phyloP scores from a whole-genome alignment of 2,329 filamentous ascomycete genomes.

The Epichloe amarillans region DNA sequence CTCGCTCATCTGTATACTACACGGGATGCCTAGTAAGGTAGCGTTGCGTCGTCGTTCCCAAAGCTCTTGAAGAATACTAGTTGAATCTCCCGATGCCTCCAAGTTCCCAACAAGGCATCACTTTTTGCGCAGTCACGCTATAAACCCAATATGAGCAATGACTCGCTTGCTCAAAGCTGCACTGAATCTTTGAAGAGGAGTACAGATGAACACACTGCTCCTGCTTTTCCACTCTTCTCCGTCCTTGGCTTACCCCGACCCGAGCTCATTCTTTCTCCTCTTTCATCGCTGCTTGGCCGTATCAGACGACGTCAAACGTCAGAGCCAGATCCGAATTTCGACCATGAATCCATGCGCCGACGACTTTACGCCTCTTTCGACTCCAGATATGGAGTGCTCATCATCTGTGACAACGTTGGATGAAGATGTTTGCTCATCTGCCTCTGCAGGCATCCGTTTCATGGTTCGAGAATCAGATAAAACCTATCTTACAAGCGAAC shows the following conservation, averaged over 20 bases:
- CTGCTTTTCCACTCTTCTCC: not conserved
- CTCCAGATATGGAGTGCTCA: not conserved
- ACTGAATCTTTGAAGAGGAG: not conserved
- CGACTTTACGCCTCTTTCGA: conserved; percentile 3
- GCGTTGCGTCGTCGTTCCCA: not conserved
- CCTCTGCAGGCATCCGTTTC: not conserved
- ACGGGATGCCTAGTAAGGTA: not conserved
- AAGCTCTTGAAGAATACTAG: not conserved
- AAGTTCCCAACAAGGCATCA: not conserved
- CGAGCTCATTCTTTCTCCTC: not conserved
- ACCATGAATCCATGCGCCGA: conserved; percentile 6
- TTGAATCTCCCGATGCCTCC: not conserved
- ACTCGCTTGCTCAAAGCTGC: not conserved
- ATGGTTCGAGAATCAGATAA: not conserved
- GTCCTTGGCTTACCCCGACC: not conserved
- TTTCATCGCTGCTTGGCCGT: not conserved
- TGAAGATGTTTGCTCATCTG: not conserved
- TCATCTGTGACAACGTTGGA: conserved; percentile 1
- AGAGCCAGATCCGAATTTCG: not conserved
- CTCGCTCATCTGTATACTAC: not conserved
- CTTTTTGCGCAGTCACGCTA: not conserved
- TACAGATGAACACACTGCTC: not conserved
- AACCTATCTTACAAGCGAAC: not conserved
- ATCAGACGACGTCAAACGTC: not conserved
- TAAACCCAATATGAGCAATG: not conserved